Conservation (phyloP, 1,139 yeast genomes). For the Geotrichum reessii region DNA sequence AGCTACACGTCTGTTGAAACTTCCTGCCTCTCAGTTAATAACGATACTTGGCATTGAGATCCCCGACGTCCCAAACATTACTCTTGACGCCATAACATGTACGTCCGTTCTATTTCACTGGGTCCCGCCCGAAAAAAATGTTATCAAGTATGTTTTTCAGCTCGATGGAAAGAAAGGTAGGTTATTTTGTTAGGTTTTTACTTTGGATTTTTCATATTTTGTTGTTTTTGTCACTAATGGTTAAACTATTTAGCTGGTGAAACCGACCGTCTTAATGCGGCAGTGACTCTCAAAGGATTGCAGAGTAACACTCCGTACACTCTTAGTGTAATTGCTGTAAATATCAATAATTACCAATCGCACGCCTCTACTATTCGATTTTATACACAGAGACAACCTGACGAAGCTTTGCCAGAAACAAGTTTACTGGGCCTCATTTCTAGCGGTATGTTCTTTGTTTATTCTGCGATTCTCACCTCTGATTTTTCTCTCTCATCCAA, state of each 20-base stretch:
- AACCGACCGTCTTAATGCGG: conserved; percentile 35
- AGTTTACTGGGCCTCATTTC: conserved; percentile 3
- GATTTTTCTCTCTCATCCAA: neutral
- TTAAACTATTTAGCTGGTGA: conserved; percentile 32
- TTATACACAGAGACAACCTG: conserved; percentile 26
- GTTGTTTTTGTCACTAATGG: neutral
- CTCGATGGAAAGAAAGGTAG: conserved; percentile 44
- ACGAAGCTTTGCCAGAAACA: conserved; percentile 23
- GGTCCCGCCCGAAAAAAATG: conserved; percentile 41
- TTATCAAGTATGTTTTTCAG: conserved; percentile 42
- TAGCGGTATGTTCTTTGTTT: conserved; percentile 2
- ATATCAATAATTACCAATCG: conserved; percentile 33
- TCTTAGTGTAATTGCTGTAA: conserved; percentile 51
- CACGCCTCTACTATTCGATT: conserved; percentile 29
- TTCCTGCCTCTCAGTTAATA: conserved; percentile 49
- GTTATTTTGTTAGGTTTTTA: conserved; percentile 1
- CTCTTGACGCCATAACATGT: conserved; percentile 50
- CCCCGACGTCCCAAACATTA: conserved; percentile 53
- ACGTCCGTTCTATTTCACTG: conserved; percentile 51
- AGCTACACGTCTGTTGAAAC: conserved; percentile 40
- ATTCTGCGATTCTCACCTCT: neutral
- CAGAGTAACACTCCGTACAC: conserved; percentile 47
- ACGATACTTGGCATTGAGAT: conserved; percentile 48
- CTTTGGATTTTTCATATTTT: neutral
- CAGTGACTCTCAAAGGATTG: conserved; percentile 41